Base-by-base conservation (phyloP, 73 alveolate species). In the Symbiodinium pilosum region DNA sequence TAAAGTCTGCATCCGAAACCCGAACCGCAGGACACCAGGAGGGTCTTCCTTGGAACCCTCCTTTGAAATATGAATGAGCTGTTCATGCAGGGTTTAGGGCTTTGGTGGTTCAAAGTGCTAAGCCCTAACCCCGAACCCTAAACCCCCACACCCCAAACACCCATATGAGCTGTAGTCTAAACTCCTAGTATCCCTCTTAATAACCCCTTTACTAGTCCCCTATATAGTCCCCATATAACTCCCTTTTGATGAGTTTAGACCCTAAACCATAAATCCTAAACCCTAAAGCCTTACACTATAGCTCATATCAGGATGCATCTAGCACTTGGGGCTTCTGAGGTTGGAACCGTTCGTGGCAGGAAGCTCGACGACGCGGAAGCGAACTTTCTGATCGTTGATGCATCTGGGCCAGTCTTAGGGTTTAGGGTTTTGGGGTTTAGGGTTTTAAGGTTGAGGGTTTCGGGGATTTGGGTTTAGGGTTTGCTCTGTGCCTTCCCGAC, bases 291-390 rank as follows among this genome's bases (percentile, higher is more conserved):
- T 2, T 14, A 68, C 16, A 5, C 39, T 11, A 34, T 28, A 12
- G 42, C n/a, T n/a, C n/a, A n/a, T n/a, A n/a, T n/a, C n/a, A n/a
- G n/a, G n/a, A n/a, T n/a, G 28, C 9, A 52, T 12, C 77, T 16
- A 14, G 34, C 8, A 59, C 77, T 4, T 28, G 21, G 38, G 38
- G 4, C 7, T 6, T 3, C 41, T 8, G 52, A 40, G 44, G 43
- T 5, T 64, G 84, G 30, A 38, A 64, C 96, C 96, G 44, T 89
- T 89, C 39, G 96, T 40, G 47, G 96, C 96, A 43, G 96, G 96
- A 21, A 42, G 75, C 32, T 81, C 87, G 30, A 56, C 96, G 21
- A 89, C 96, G 8, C 96, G 96, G 43, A 64, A 89, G 51, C 96
- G 96, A 41, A 89, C 52, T 68, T 89, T 89, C 75, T 89, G 96